phyloP scores from a whole-genome alignment of 768 basidiomycete species.

The Favolaschia claudopus region DNA sequence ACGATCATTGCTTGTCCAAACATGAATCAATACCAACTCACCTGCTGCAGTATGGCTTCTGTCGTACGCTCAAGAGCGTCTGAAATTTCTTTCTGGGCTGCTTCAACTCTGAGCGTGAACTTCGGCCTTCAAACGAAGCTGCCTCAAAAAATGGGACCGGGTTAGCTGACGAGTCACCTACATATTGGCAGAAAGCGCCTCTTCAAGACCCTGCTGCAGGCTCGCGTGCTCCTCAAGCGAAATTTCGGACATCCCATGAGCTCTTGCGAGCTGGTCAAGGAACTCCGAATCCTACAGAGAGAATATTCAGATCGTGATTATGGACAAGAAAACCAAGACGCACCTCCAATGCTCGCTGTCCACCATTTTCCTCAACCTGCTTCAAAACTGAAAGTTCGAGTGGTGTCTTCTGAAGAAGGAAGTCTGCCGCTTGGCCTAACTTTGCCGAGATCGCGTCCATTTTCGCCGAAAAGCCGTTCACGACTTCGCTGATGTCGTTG shows the following conservation, averaged over 20 bases:
- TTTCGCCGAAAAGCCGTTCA: slow-evolving; percentile 9
- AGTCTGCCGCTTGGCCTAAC: slow-evolving; percentile 3
- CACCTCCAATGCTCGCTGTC: slow-evolving; percentile 15
- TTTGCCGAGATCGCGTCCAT: slow-evolving; percentile 9
- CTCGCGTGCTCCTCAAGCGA: slow-evolving; percentile 5
- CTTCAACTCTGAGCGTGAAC: slow-evolving; percentile 23
- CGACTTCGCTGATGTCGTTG: slow-evolving; percentile 8
- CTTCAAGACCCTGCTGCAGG: slow-evolving; percentile 20
- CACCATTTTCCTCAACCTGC: slow-evolving; percentile 9
- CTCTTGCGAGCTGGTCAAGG: slow-evolving; percentile 14
- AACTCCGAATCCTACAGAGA: slow-evolving; percentile 8
- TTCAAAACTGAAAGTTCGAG: slow-evolving; percentile 10
- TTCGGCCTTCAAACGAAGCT: not conserved
- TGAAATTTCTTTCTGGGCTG: slow-evolving; percentile 22
- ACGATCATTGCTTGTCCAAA: not conserved
- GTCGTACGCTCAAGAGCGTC: slow-evolving; percentile 24
- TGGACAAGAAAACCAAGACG: not conserved
- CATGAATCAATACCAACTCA: not conserved
- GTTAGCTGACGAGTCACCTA: not conserved
- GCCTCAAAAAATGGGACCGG: not conserved
- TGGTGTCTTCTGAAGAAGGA: slow-evolving; percentile 10
- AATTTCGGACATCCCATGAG: slow-evolving; percentile 1
- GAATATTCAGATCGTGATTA: not conserved
- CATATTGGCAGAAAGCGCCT: slow-evolving; percentile 23
- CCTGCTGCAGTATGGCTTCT: slow-evolving; percentile 21